These are phyloP conservation scores for Boletus barrowsii DNA, from an alignment of 768 basidiomycete species.

Conservation along the genomic window DNA sequence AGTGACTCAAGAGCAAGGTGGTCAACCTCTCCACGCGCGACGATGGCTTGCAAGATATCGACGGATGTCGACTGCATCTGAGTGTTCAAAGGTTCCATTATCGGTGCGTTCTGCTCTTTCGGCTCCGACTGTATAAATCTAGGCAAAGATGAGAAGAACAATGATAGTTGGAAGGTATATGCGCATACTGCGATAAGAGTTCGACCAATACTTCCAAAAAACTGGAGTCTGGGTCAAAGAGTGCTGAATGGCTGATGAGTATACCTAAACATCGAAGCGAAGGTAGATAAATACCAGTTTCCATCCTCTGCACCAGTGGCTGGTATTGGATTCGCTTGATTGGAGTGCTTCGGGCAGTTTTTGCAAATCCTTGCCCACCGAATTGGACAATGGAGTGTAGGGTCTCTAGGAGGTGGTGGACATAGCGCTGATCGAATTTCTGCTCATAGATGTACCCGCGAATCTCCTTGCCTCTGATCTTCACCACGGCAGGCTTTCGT, in stretches of 20 bases:
- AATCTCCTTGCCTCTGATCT: constrained; percentile 63
- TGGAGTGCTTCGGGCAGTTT: constrained; percentile 61
- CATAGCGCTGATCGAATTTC: constrained; percentile 73
- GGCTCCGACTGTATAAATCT: constrained; percentile 84
- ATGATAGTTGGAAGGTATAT: constrained; percentile 14
- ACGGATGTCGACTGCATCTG: constrained; percentile 70
- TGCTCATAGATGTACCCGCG: constrained; percentile 67
- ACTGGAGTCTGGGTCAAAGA: constrained; percentile 51
- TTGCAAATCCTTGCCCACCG: constrained; percentile 86
- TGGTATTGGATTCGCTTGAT: constrained; percentile 65
- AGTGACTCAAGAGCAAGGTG: constrained; percentile 54
- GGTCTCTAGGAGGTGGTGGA: constrained; percentile 72
- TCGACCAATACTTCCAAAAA: constrained; percentile 80
- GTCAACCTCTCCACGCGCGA: constrained; percentile 80
- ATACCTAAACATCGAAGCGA: not conserved
- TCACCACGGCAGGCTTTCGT: constrained; percentile 45
- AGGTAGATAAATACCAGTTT: constrained; percentile 44
- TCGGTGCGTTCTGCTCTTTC: constrained; percentile 38
- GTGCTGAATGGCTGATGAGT: constrained; percentile 19
- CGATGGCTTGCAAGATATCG: constrained; percentile 79
- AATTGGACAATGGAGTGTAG: constrained; percentile 77
- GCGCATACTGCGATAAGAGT: constrained; percentile 71
- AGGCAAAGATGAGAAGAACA: constrained; percentile 4
- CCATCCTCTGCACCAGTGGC: constrained; percentile 59
- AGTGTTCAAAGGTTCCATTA: constrained; percentile 61